Evolutionary conservation across 1,284 basidiomycete species (phyloP).

Genomic region (Tremellales sp.): DNA sequence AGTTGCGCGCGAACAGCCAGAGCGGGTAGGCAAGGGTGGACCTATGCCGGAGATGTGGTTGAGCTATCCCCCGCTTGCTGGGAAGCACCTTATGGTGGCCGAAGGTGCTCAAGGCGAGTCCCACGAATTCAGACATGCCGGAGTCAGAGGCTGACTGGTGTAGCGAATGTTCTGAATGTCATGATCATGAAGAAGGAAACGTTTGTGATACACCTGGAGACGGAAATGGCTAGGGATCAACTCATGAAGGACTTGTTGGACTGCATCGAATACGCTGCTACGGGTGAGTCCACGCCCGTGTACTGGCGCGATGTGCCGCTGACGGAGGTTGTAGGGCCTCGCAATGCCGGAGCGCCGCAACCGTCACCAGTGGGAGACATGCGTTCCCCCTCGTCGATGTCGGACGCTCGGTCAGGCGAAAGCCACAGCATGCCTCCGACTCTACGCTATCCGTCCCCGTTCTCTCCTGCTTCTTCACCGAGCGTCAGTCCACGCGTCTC

Average conservation of each 20-base stretch:
- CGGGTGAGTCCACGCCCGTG: slow-evolving; percentile 54
- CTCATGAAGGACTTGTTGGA: slow-evolving; percentile 73
- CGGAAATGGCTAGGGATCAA: slow-evolving; percentile 60
- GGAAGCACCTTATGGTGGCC: slow-evolving; percentile 78
- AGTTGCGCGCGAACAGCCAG: slow-evolving; percentile 40
- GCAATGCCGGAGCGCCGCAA: slow-evolving; percentile 5
- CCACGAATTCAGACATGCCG: background rate
- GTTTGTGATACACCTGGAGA: slow-evolving; percentile 64
- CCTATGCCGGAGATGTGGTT: slow-evolving; percentile 82
- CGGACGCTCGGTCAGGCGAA: slow-evolving; percentile 19
- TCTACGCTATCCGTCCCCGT: slow-evolving; percentile 31
- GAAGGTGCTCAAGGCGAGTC: slow-evolving; percentile 55
- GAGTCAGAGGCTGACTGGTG: slow-evolving; percentile 4
- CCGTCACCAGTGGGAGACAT: slow-evolving; percentile 13
- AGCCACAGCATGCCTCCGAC: slow-evolving; percentile 22
- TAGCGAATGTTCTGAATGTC: slow-evolving; percentile 70
- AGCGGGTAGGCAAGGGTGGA: slow-evolving; percentile 48
- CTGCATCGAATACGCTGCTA: slow-evolving; percentile 74
- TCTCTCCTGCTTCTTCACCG: slow-evolving; percentile 23
- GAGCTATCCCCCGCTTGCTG: slow-evolving; percentile 90
- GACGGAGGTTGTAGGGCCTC: too few relatives aligned
- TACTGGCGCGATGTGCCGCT: slow-evolving; percentile 8
- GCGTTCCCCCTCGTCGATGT: slow-evolving; percentile 24
- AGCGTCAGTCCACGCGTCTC: slow-evolving; percentile 21
- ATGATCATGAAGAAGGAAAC: slow-evolving; percentile 86